phyloP scores from a whole-genome alignment of 2,329 filamentous ascomycete species.

The Fusarium secorum region DNA sequence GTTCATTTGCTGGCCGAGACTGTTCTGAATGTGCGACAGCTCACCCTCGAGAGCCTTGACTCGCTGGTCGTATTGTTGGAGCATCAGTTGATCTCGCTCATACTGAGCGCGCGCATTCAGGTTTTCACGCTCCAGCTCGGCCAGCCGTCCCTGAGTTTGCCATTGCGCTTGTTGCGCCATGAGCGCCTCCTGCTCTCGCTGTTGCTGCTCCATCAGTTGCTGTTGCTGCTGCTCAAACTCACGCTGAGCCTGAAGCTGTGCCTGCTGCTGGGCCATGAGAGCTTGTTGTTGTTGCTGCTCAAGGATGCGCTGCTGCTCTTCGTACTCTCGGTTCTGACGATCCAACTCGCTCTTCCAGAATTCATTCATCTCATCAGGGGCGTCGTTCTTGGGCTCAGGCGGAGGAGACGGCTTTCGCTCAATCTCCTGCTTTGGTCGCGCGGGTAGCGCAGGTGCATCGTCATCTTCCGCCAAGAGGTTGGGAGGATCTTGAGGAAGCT shows the following conservation, averaged over 20 bases:
- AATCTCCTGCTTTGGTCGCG: slow-evolving; percentile 78
- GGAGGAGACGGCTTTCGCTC: slow-evolving; percentile 74
- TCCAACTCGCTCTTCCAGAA: slow-evolving; percentile 97
- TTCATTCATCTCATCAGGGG: slow-evolving; percentile 94
- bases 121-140: slow-evolving; percentile 94
- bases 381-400: slow-evolving; percentile 72
- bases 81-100: slow-evolving; percentile 94
- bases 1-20: slow-evolving; percentile 81
- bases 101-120: slow-evolving; percentile 93
- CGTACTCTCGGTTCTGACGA: slow-evolving; percentile 92
- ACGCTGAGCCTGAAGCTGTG: slow-evolving; percentile 82
- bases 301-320: slow-evolving; percentile 88
- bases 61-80: slow-evolving; percentile 94
- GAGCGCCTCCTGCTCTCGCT: slow-evolving; percentile 88
- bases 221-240: slow-evolving; percentile 98
- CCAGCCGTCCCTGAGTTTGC: slow-evolving; percentile 94
- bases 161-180: slow-evolving; percentile 88
- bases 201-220: slow-evolving; percentile 85
- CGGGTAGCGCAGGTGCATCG: slow-evolving; percentile 81
- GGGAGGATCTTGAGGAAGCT: slow-evolving; percentile 91
- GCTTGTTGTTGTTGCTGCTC: slow-evolving; percentile 87
- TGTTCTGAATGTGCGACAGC: slow-evolving; percentile 80
- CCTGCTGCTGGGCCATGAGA: slow-evolving; percentile 81
- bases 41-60: slow-evolving; percentile 94
- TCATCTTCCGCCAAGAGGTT: slow-evolving; percentile 88